These are phyloP conservation scores for Acacia confusa DNA, from an alignment of 306 rosid species.

Conservation along the genomic window DNA sequence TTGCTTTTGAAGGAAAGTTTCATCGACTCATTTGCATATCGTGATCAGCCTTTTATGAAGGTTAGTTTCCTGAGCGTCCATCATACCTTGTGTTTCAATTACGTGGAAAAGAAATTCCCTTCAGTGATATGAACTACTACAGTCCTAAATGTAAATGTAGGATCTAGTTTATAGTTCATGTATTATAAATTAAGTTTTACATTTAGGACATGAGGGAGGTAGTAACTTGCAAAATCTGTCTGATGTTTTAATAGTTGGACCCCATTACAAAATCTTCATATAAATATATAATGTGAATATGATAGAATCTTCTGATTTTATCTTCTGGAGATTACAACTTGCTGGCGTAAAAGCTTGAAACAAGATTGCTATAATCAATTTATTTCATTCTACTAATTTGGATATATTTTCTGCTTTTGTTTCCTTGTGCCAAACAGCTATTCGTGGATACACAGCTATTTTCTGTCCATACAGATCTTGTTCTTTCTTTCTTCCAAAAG, in stretches of 20 bases:
- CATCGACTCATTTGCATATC: constrained; percentile 83
- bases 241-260: background rate
- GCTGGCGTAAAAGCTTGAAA: background rate
- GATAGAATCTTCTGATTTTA: background rate
- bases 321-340: background rate
- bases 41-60: constrained; percentile 97
- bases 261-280: constrained; percentile 9
- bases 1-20: constrained; percentile 98
- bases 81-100: constrained; percentile 11
- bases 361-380: constrained; percentile 6
- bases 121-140: background rate
- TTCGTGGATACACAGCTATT: constrained; percentile 93
- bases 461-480: constrained; percentile 92
- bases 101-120: background rate
- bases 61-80: constrained; percentile 44
- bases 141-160: too few relatives aligned
- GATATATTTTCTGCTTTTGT: constrained; percentile 14
- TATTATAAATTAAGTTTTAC: too few relatives aligned
- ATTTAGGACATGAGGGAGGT: too few relatives aligned
- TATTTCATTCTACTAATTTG: constrained; percentile 19
- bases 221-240: background rate
- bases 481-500: constrained; percentile 94
- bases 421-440: constrained; percentile 52
- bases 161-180: too few relatives aligned
- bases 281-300: background rate